phyloP scores from a whole-genome alignment of 2,329 filamentous ascomycete genomes.

The Drechslerella coelobrocha region DNA sequence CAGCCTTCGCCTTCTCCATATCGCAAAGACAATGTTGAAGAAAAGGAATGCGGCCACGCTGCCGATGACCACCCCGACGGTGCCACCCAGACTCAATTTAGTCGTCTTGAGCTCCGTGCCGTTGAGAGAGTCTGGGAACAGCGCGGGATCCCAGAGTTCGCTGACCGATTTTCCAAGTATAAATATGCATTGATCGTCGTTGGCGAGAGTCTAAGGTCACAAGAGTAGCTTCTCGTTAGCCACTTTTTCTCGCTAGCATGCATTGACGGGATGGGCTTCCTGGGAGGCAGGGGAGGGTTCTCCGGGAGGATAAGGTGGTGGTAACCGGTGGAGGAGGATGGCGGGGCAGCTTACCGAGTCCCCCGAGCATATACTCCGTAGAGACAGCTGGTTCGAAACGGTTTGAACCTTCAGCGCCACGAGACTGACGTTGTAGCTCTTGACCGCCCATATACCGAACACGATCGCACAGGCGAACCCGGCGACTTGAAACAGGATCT shows the following conservation, averaged over 20 bases:
- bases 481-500: slow-evolving; percentile 36
- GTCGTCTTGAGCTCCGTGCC: slow-evolving; percentile 31
- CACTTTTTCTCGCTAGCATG: not conserved
- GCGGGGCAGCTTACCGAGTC: slow-evolving; percentile 23
- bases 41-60: slow-evolving; percentile 31
- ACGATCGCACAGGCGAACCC: slow-evolving; percentile 46
- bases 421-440: slow-evolving; percentile 47
- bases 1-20: slow-evolving; percentile 35
- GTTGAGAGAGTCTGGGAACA: slow-evolving; percentile 21
- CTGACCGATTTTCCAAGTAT: slow-evolving; percentile 3
- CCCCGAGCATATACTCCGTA: slow-evolving; percentile 23
- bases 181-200: not conserved
- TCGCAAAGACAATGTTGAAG: slow-evolving; percentile 34
- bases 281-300: not conserved
- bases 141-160: slow-evolving; percentile 26
- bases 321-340: no score
- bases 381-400: slow-evolving; percentile 43
- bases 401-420: slow-evolving; percentile 43
- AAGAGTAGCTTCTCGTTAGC: slow-evolving; percentile 10
- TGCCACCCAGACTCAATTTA: slow-evolving; percentile 32
- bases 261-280: not conserved
- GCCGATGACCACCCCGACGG: slow-evolving; percentile 36
- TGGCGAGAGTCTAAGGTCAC: slow-evolving; percentile 18
- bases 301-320: no score
- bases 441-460: slow-evolving; percentile 48